Percentiles rank a stretch among this genome's conserved stretches.
phyloP scores from a whole-genome alignment of 306 rosid species.

The Phaseolus lunatus region DNA sequence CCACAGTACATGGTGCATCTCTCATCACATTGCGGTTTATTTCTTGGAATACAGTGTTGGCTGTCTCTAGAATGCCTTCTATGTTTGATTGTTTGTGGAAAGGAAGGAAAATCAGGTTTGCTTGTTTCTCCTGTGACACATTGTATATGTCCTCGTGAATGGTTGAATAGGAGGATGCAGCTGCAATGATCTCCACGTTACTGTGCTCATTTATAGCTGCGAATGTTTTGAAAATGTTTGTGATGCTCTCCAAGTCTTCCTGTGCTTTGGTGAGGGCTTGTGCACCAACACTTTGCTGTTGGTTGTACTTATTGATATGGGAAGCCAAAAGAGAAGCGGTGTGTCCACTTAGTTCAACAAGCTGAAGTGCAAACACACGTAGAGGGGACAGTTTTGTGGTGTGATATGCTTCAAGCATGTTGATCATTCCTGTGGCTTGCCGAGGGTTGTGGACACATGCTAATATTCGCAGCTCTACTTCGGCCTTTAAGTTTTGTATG shows the following conservation, averaged over 20 bases:
- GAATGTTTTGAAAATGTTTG: constrained; percentile 21
- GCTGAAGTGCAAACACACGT: constrained; percentile 45
- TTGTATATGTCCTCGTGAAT: constrained; percentile 55
- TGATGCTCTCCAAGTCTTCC: constrained; percentile 48
- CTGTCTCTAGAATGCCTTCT: constrained; percentile 44
- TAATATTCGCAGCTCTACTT: constrained; percentile 44
- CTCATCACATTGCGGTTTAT: constrained; percentile 48
- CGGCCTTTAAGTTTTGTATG: constrained; percentile 39
- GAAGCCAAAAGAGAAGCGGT: constrained; percentile 41
- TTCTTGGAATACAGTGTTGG: constrained; percentile 15
- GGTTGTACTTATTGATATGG: constrained; percentile 21
- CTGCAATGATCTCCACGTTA: constrained; percentile 36
- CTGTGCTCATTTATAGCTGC: neutral
- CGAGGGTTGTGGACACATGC: constrained; percentile 51
- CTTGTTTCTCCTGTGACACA: constrained; percentile 48
- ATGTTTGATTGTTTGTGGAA: constrained; percentile 49
- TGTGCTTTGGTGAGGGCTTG: constrained; percentile 40
- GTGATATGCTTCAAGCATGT: constrained; percentile 41
- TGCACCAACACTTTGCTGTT: neutral
- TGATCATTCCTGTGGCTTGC: constrained; percentile 44
- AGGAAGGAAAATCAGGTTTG: constrained; percentile 50
- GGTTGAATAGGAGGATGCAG: constrained; percentile 49
- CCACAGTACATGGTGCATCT: constrained; percentile 54
- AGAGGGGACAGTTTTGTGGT: constrained; percentile 38
- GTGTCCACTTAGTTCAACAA: constrained; percentile 46